A percentile compares a stretch with the other conserved stretches of the same genome.
These are phyloP conservation scores for Oryza glumipatula DNA, from an alignment of 176 grass and related monocot genomes.

Conservation along the genomic window DNA sequence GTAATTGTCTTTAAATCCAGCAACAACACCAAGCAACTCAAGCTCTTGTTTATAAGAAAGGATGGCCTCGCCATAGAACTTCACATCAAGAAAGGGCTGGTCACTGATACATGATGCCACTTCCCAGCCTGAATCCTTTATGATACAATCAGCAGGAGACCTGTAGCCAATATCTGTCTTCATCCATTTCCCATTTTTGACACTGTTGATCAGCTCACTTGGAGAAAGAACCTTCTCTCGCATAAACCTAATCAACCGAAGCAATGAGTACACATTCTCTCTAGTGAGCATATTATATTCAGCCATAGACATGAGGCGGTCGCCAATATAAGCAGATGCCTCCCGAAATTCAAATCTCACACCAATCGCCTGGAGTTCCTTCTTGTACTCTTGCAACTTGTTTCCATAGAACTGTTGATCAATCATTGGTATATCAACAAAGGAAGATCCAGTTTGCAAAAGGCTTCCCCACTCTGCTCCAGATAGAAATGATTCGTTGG, in stretches of 20 bases:
- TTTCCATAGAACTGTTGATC: slow-evolving; percentile 57
- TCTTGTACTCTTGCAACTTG: slow-evolving; percentile 42
- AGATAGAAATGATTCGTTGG: slow-evolving; percentile 63
- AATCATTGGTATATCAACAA: slow-evolving; percentile 74
- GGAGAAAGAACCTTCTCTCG: slow-evolving; percentile 43
- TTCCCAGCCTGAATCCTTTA: slow-evolving; percentile 53
- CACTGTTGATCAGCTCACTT: slow-evolving; percentile 43
- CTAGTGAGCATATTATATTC: slow-evolving; percentile 45
- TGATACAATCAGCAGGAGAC: slow-evolving; percentile 45
- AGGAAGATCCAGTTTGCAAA: slow-evolving; percentile 50
- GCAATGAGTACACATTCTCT: slow-evolving; percentile 56
- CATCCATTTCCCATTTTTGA: slow-evolving; percentile 57
- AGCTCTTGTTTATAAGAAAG: slow-evolving; percentile 53
- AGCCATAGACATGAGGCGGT: slow-evolving; percentile 46
- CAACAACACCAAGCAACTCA: slow-evolving; percentile 65
- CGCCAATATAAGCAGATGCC: slow-evolving; percentile 53
- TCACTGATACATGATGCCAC: slow-evolving; percentile 46
- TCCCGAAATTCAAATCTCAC: slow-evolving; percentile 64
- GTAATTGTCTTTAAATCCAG: slow-evolving; percentile 50
- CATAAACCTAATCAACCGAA: slow-evolving; percentile 68
- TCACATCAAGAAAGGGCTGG: slow-evolving; percentile 63
- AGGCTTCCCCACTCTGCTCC: slow-evolving; percentile 52
- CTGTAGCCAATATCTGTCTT: slow-evolving; percentile 51
- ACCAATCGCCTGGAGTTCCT: slow-evolving; percentile 58
- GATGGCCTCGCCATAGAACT: slow-evolving; percentile 54